phyloP scores from a whole-genome alignment of 108 stramenopile species.

The Mediolabrus comicus region DNA sequence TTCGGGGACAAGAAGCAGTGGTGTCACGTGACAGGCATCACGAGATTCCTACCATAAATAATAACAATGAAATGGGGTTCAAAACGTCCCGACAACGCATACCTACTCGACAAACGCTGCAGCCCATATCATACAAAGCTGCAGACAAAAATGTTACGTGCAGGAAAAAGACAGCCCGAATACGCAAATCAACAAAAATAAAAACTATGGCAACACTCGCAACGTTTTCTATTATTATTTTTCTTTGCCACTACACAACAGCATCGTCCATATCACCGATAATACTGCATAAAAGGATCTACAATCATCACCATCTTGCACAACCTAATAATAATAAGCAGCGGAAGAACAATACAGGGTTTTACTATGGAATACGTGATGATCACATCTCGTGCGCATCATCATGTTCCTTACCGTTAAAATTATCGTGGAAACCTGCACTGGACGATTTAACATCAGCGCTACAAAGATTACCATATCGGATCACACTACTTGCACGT shows the following conservation, averaged over 20 bases:
- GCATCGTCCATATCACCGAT: not conserved
- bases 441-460: not conserved
- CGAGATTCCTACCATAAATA: no score
- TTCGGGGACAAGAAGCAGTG: no score
- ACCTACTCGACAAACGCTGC: no score
- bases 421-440: not conserved
- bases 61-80: no score
- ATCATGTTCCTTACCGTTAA: not conserved
- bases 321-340: not conserved
- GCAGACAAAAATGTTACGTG: no score
- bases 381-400: conserved; percentile 16
- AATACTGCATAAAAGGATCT: no score
- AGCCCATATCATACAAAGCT: no score
- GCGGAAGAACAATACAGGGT: conserved; percentile 51
- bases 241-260: not conserved
- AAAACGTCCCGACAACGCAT: no score
- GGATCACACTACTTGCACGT: not conserved
- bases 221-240: not conserved
- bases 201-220: not conserved
- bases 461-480: not conserved
- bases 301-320: no score
- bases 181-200: not conserved
- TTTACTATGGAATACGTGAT: conserved; percentile 53
- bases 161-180: not conserved
- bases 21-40: no score